A percentile compares a stretch with the other conserved stretches of the same genome.
These are phyloP conservation scores for Tephrocybe sp. DNA, from an alignment of 768 basidiomycete species.

Conservation along the genomic window DNA sequence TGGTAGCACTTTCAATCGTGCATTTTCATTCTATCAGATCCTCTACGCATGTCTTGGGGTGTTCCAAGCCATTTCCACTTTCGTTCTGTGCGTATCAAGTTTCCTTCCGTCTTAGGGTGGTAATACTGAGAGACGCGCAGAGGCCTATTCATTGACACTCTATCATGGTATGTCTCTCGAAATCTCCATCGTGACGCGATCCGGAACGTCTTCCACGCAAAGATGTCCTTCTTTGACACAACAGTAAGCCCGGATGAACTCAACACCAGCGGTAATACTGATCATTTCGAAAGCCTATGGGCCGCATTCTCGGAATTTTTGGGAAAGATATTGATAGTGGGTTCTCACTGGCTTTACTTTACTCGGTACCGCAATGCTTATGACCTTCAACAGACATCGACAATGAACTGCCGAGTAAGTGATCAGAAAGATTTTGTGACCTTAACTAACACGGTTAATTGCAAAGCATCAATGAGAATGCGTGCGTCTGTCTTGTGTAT, in stretches of 20 bases:
- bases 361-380: neutral
- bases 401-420: constrained; percentile 56
- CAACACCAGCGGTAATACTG: neutral
- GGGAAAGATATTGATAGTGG: constrained; percentile 68
- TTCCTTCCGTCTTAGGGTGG: neutral
- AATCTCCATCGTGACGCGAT: constrained; percentile 62
- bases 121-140: constrained; percentile 25
- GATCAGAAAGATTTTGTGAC: neutral
- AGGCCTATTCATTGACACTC: constrained; percentile 52
- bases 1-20: constrained; percentile 41
- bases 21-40: constrained; percentile 62
- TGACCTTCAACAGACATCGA: constrained; percentile 44
- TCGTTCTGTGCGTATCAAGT: constrained; percentile 44
- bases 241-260: constrained; percentile 35
- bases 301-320: constrained; percentile 61
- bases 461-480: constrained; percentile 54
- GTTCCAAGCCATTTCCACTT: constrained; percentile 53
- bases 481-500: constrained; percentile 34
- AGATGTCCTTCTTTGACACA: constrained; percentile 79
- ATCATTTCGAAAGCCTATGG: constrained; percentile 42
- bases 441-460: neutral
- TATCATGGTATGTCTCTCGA: constrained; percentile 60
- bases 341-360: constrained; percentile 6
- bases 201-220: constrained; percentile 61
- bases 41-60: constrained; percentile 65